These are phyloP conservation scores for Lumnitzera racemosa DNA, from an alignment of 345 rosid genomes.

Conservation along the genomic window DNA sequence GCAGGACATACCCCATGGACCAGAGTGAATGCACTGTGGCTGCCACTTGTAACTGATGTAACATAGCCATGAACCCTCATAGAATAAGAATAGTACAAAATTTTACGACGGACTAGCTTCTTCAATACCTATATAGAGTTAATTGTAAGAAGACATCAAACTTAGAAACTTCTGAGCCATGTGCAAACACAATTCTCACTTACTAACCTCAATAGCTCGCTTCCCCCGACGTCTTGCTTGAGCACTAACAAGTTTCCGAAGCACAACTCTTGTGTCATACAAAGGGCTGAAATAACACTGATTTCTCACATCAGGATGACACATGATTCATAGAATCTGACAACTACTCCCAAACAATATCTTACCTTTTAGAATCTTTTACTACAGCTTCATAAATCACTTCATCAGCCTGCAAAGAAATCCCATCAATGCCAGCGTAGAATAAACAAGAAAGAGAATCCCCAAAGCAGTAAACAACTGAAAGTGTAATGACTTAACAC, in stretches of 20 bases:
- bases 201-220: constrained; percentile 78
- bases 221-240: constrained; percentile 85
- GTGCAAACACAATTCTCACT: background rate
- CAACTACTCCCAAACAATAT: background rate
- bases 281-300: constrained; percentile 61
- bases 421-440: constrained; percentile 4
- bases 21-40: constrained; percentile 47
- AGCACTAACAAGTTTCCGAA: constrained; percentile 54
- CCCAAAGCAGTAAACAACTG: background rate
- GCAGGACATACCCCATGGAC: constrained; percentile 68
- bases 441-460: background rate
- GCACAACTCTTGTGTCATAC: constrained; percentile 74
- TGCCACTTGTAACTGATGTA: constrained; percentile 32
- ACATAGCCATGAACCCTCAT: constrained; percentile 90
- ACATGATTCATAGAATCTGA: background rate
- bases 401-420: constrained; percentile 62
- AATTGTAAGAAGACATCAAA: constrained; percentile 6
- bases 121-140: constrained; percentile 57
- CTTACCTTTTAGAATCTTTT: constrained; percentile 59
- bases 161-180: background rate
- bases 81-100: constrained; percentile 86
- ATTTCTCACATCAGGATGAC: constrained; percentile 15
- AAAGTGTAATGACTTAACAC: background rate
- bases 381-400: constrained; percentile 78
- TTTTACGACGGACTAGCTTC: constrained; percentile 67